Base-by-base conservation (phyloP, 2,329 filamentous ascomycete genomes). In the Dactylellina sp. region DNA sequence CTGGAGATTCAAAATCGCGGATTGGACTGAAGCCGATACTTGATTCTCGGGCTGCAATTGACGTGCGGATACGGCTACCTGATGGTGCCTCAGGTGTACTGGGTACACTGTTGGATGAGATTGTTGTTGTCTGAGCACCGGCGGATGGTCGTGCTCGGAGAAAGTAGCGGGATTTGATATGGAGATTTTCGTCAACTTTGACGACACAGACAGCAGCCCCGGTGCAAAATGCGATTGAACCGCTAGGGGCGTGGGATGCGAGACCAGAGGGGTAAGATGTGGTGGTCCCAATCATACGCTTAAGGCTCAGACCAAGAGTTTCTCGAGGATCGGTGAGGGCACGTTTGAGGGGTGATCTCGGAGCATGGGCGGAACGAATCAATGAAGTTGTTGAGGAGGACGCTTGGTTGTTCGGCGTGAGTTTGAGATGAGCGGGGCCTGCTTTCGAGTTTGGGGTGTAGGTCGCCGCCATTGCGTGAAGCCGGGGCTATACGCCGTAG, bases 141-240 rank as follows among this genome's bases (percentile, higher is more conserved):
- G 85, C 84, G 7, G 85, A 85, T 9, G 93, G 93, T 32, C 91
- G 88, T 42, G 94, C 95, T 79, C 93, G 88, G 83, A 92, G 98
- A 83, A 98, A 98, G 71, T 92, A 89, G 80, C 98, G 94, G 0
- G 86, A 86, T 79, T 81, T 75, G 59, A 89, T 82, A 71, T 83
- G 81, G 75, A 85, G 79, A 32, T 91, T 85, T 57, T 88, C 87
- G 76, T 92, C 87, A 59, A 97, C 85, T 77, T 91, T 89, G 6
- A 93, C 92, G 16, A 98, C 87, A 0, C 99, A 92, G n/a, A 92
- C 94, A 46, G 94, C 92, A 7, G 93, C 95, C 63, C 95, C 95
- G 7, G 95, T 94, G 76, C 93, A 93, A 80, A 96, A 95, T 63
- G 93, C 93, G 81, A 98, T 97, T 56, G 85, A 85, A 65, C 83